These are phyloP conservation scores for Arachis monticola DNA, from an alignment of 331 rosid species.

Conservation along the genomic window DNA sequence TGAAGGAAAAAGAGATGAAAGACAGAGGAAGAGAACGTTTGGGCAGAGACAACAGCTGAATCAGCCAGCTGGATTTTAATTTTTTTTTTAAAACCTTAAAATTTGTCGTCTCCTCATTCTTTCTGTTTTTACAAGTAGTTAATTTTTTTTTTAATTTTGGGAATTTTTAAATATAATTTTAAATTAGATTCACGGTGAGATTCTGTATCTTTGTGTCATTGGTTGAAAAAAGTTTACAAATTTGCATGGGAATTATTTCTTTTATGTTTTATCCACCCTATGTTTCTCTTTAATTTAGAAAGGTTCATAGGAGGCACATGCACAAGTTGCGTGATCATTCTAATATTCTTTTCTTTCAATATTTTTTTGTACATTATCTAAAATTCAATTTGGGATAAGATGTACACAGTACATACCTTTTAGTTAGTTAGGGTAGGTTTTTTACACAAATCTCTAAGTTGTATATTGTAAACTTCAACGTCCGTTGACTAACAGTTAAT, in stretches of 20 bases:
- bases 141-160: background rate
- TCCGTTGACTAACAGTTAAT: background rate
- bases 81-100: background rate
- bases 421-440: background rate
- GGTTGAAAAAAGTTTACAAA: background rate
- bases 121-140: background rate
- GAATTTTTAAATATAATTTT: background rate
- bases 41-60: constrained; percentile 4
- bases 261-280: background rate
- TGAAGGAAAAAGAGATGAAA: constrained; percentile 5
- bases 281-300: background rate
- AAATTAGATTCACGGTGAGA: background rate
- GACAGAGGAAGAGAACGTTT: background rate
- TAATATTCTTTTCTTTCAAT: background rate
- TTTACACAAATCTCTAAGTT: background rate
- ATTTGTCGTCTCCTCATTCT: constrained; percentile 16
- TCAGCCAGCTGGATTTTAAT: constrained; percentile 43
- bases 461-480: background rate
- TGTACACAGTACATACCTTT: background rate
- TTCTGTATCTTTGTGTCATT: background rate
- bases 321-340: background rate
- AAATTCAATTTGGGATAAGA: background rate
- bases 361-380: background rate
- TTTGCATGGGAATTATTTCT: background rate
- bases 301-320: background rate